Conservation (phyloP, 2,329 filamentous ascomycete species). For the Xylogone sp. region DNA sequence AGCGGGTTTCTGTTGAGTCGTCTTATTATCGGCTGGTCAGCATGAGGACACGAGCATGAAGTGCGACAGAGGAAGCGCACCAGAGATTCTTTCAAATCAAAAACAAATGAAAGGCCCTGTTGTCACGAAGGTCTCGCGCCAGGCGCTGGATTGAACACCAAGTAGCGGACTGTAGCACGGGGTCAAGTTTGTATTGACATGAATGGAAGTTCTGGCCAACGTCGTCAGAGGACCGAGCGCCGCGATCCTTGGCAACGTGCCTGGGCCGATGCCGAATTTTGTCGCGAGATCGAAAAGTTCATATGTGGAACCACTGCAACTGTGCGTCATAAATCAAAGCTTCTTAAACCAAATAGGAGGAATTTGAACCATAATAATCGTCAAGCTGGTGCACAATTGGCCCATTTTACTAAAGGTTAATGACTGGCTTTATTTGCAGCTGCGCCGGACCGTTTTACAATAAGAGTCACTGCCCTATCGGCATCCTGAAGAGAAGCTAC, state of each 20-base stretch:
- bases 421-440: too few relatives aligned
- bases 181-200: not conserved
- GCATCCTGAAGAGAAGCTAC: not conserved
- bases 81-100: not conserved
- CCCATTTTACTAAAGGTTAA: too few relatives aligned
- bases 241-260: not conserved
- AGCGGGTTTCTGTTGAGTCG: not conserved
- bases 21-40: not conserved
- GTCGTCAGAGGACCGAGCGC: not conserved
- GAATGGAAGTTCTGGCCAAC: not conserved
- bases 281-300: not conserved
- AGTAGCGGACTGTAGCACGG: not conserved
- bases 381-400: too few relatives aligned
- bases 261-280: not conserved
- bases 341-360: not conserved
- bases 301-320: not conserved
- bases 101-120: not conserved
- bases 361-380: not conserved
- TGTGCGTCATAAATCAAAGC: not conserved
- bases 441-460: too few relatives aligned
- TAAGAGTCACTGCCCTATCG: too few relatives aligned
- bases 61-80: not conserved
- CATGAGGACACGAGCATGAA: not conserved
- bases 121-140: not conserved
- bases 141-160: not conserved